Base-by-base conservation (phyloP, 306 rosid species). In the Quercus glauca region DNA sequence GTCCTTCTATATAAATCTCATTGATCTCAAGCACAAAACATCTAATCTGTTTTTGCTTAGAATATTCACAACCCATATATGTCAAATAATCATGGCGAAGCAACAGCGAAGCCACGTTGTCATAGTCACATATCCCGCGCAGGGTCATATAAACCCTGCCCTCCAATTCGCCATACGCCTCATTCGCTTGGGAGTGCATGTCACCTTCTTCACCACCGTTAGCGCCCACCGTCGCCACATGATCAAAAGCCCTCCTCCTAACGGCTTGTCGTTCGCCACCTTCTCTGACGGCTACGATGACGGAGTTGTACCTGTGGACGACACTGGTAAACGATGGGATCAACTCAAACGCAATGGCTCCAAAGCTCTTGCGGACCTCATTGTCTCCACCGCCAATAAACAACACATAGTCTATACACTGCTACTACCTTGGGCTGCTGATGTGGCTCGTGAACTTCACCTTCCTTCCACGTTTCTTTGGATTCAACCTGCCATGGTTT, bases 401-500 rank as follows among this genome's bases (percentile, higher is more conserved):
- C 45, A 2, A 8, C 25, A 84, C 31, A 6, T 87, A 8, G 57
- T 82, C 17, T 82, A 82, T 77, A 55, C 87, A 21, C 13, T 52
- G 2, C 53, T 72, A 1, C 51, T 82, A 15, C 83, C 83, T 2
- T 87, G 89, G 91, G 88, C 55, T 0, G 83, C 80, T 3, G 69
- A 73, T 1, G 77, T 81, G 51, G 87, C 87, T 0, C 23, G 55
- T 28, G 71, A 80, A 4, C 51, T 59, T 11, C 56, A 83, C 14
- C 69, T 83, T 19, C 87, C 76, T 4, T 45, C 76, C 0, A 83
- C 76, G 8, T 64, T 83, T 1, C 35, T 88, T 1, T 88, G 87
- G 87, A 80, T 78, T 67, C 87, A 88, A 58, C 77, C 89, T 19
- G 89, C 91, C 33, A 68, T 82, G 0, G 84, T 85, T 17, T 85